Evolutionary conservation across 225 moss, liverwort and hornwort genomes (phyloP), one percentile per base, ranked within the genome.

Genomic region (Antitrichia curtipendula): DNA sequence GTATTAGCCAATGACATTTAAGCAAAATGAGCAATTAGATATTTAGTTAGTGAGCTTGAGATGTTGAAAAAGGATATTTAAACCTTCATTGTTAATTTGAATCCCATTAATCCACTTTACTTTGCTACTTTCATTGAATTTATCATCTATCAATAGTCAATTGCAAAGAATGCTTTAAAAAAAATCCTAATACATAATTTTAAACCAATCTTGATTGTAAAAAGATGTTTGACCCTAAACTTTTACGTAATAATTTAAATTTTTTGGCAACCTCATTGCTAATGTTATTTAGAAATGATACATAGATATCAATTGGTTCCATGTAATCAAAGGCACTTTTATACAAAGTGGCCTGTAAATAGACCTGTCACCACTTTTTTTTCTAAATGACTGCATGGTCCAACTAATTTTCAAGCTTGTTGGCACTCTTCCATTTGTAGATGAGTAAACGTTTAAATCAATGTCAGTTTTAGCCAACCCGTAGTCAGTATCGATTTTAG

Each of bases 381-480:
- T 40, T 41, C 4, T 71, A 3, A 6, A 27, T 72, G 16, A 71
- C 0, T 15, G 3, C 16, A 43, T 28, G 3, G 36, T 16, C 16
- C 16, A 72, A 72, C 9, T 45, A 8, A 9, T 18, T 73, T 73
- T 47, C 6, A 45, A 73, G 14, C 18, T 29, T 45, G 6, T 45
- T 45, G 16, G 17, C 9, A 47, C 1, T 45, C 17, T 29, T 73
- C 18, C 2, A 73, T 17, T 29, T 73, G 29, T 17, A 29, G 2
- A 28, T 47, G 73, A 29, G 2, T 73, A 17, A 45, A 29, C 0
- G 2, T 29, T 1, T 72, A n/a, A n/a, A n/a, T n/a, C 10, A 72
- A 72, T 16, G 47, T 18, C 1, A 17, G 0, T 9, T 29, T 47
- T 17, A 45, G 6, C 17, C 3, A 10, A 28, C 1, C 1, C 0